Base-by-base conservation (phyloP, 2,329 filamentous ascomycete genomes). In the Botryotinia convoluta region DNA sequence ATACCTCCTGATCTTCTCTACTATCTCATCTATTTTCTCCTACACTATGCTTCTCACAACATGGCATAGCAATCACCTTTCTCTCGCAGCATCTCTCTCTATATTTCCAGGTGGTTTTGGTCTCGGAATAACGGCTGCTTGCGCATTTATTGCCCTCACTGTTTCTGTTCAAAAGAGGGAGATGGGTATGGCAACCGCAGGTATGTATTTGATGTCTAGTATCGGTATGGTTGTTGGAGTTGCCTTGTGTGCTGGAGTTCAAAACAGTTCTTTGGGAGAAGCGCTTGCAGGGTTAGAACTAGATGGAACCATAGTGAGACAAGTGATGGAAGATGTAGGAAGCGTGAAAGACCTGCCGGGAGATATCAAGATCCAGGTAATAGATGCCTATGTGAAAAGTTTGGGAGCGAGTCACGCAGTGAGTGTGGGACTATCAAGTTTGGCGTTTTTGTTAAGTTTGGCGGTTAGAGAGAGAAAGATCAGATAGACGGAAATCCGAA, bases 51-150 rank as follows among this genome's bases (percentile, higher is more conserved):
- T 91, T 5, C 80, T 87, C 14, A 77, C 89, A 1, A 82, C 85
- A 35, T 92, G 90, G 91, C 84, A 87, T 18, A 90, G 89, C 0
- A 75, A 88, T 45, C 42, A 39, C 8, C 91, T 88, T 0, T 85
- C 84, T 12, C 84, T 85, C 76, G 81, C 82, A 74, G 87, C 90
- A 75, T 88, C 87, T 0, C 78, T 91, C 0, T 89, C 90, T 73
- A 89, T 91, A 37, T 81, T 90, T 8, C 89, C 89, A 0, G 77
- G 87, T 2, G 87, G 87, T 0, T 83, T 89, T 70, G 87, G 86
- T 0, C 84, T 84, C 0, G 87, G 87, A 0, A 82, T 87, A 48
- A 81, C 84, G 0, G 79, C 81, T 2, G 83, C 84, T 0, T 82
- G 86, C 0, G 80, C 83, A 0, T 88, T 89, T 74, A 83, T 89